Conservation (phyloP, 129 eudicot genomes). For the Pittosporum tobira region DNA sequence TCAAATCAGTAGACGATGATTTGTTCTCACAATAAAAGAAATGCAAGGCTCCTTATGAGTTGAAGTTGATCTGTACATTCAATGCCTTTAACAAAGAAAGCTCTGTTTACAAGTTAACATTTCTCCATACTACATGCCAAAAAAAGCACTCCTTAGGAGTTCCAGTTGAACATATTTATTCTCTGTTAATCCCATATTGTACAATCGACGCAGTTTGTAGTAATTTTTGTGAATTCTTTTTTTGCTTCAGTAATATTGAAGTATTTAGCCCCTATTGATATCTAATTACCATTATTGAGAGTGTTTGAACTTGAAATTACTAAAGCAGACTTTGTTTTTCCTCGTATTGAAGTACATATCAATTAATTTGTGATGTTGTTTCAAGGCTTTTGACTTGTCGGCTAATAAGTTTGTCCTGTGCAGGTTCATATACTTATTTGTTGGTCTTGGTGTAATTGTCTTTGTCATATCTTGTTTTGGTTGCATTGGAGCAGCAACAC, state of each 20-base stretch:
- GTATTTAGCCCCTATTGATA: background rate
- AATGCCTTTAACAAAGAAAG: background rate
- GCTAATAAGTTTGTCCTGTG: constrained; percentile 16
- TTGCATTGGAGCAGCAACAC: constrained; percentile 75
- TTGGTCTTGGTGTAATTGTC: constrained; percentile 66
- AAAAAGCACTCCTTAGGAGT: background rate
- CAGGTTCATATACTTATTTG: constrained; percentile 87
- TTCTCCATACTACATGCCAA: too few species aligned
- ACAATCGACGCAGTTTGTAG: background rate
- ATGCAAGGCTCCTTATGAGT: background rate
- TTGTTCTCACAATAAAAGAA: background rate
- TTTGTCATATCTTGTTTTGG: constrained; percentile 78
- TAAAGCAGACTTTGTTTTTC: background rate
- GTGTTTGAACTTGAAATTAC: background rate
- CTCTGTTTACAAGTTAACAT: background rate
- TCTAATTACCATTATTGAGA: background rate
- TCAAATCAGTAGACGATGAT: background rate
- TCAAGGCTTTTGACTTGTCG: background rate
- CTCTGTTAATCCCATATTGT: too few species aligned
- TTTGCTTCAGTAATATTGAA: background rate
- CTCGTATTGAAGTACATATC: background rate
- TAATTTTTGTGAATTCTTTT: background rate
- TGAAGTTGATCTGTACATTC: background rate
- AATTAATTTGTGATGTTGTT: background rate
- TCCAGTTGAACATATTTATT: too few species aligned